Percentiles rank a stretch among this genome's conserved stretches.
Evolutionary conservation across 768 basidiomycete genomes (phyloP).

Genomic region (Termitomyces sp.): DNA sequence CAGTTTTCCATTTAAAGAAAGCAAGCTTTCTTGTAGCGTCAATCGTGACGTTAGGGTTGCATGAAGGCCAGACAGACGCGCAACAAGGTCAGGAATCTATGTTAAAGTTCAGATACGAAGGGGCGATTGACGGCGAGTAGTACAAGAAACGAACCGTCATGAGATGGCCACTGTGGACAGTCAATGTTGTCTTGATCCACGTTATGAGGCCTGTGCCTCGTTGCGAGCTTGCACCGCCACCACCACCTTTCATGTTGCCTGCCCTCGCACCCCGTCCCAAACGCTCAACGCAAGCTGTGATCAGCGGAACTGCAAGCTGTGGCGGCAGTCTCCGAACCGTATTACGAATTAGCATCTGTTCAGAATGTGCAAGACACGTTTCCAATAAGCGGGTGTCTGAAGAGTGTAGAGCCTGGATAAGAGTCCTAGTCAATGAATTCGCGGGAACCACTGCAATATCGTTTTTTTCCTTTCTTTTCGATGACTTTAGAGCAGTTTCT

Average conservation of each 20-base stretch:
- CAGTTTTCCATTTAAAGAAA: conserved; percentile 82
- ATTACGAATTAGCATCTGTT: conserved; percentile 74
- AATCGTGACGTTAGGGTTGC: conserved; percentile 74
- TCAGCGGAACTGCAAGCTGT: conserved; percentile 78
- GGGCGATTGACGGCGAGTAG: neutral
- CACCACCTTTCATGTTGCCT: conserved; percentile 70
- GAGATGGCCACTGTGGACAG: conserved; percentile 84
- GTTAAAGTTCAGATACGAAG: conserved; percentile 6
- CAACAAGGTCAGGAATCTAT: conserved; percentile 90
- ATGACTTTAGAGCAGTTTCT: conserved; percentile 23
- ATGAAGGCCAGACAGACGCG: conserved; percentile 81
- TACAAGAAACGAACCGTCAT: conserved; percentile 64
- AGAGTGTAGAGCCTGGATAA: conserved; percentile 95
- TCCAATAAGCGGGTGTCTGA: conserved; percentile 85
- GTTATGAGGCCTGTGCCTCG: conserved; percentile 60
- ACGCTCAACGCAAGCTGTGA: conserved; percentile 86
- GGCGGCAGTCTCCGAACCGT: conserved; percentile 85
- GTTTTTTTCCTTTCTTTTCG: conserved; percentile 24
- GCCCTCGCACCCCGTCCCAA: conserved; percentile 70
- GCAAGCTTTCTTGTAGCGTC: conserved; percentile 75
- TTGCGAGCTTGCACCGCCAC: conserved; percentile 76
- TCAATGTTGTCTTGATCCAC: conserved; percentile 80
- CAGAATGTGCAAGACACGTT: conserved; percentile 80
- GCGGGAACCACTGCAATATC: conserved; percentile 55
- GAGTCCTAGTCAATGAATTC: conserved; percentile 84